Percentiles rank a stretch among this genome's conserved stretches.
phyloP scores from a whole-genome alignment of 345 rosid species.

The Linum tenue region DNA sequence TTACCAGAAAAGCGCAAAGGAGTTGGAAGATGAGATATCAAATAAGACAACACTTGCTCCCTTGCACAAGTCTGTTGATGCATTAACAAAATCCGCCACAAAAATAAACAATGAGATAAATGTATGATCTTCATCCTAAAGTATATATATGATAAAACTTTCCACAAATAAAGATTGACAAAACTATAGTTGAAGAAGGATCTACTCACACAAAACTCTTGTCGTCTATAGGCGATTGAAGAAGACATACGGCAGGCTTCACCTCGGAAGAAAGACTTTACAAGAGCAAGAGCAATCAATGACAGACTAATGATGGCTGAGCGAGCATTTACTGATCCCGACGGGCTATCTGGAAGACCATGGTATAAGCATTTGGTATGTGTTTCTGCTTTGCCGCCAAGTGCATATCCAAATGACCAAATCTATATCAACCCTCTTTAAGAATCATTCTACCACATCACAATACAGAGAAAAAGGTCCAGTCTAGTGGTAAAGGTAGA shows the following conservation, averaged over 20 bases:
- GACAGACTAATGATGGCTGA: conserved; percentile 81
- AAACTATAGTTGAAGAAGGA: not conserved
- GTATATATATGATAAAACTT: not conserved
- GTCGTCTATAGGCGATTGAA: conserved; percentile 27
- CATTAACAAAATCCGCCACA: conserved; percentile 45
- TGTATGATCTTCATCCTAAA: conserved; percentile 22
- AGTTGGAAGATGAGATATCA: conserved; percentile 38
- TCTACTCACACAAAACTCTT: conserved; percentile 8
- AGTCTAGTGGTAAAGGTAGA: no score
- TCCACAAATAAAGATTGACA: conserved; percentile 8
- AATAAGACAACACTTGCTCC: conserved; percentile 30
- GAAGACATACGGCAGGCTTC: conserved; percentile 26
- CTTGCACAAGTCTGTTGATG: conserved; percentile 47
- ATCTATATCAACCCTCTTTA: no score
- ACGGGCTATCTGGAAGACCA: conserved; percentile 56
- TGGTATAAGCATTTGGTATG: conserved; percentile 79
- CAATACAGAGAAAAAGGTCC: no score
- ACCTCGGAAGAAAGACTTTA: conserved; percentile 23
- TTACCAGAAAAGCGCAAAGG: conserved; percentile 38
- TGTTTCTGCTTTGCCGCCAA: no score
- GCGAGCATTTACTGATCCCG: conserved; percentile 58
- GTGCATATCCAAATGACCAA: no score
- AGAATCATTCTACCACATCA: no score
- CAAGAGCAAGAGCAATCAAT: conserved; percentile 49
- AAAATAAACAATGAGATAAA: conserved; percentile 36